These are phyloP conservation scores for Eutrema heterophyllum DNA, from an alignment of 345 rosid species.

Conservation along the genomic window DNA sequence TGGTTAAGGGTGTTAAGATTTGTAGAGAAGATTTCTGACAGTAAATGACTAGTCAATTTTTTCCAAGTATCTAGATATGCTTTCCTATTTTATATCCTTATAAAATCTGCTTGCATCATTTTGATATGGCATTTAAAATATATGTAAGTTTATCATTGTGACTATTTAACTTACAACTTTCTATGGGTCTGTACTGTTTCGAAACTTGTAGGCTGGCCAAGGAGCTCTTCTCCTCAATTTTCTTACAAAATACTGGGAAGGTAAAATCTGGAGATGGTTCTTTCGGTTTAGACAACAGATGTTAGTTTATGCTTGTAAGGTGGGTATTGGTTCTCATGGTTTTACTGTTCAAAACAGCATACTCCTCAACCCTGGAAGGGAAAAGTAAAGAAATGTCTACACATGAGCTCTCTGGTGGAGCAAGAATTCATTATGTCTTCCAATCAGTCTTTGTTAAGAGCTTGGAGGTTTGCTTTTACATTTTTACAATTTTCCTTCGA, in stretches of 20 bases:
- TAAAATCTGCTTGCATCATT: neutral
- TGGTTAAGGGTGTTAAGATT: neutral
- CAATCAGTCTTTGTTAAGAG: constrained; percentile 88
- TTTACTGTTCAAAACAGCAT: constrained; percentile 49
- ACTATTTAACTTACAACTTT: neutral
- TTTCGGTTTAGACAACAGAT: neutral
- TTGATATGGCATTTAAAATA: neutral
- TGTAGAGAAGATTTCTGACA: neutral
- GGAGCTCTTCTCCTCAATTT: constrained; percentile 85
- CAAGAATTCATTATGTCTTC: constrained; percentile 85
- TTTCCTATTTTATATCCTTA: neutral
- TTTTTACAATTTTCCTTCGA: neutral
- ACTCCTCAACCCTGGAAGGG: constrained; percentile 84
- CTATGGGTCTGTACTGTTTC: neutral
- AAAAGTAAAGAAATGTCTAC: constrained; percentile 94
- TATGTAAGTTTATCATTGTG: neutral
- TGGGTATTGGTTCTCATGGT: neutral
- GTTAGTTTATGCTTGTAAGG: neutral
- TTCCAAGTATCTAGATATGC: neutral
- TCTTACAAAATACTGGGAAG: constrained; percentile 82
- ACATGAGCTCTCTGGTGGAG: constrained; percentile 88
- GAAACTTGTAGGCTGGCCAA: constrained; percentile 65
- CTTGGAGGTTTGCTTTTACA: constrained; percentile 61
- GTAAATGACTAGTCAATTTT: neutral
- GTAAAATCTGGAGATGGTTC: constrained; percentile 34